Evolutionary conservation across 352 stramenopile species (phyloP).

Genomic region (Pythium scleroteichum): DNA sequence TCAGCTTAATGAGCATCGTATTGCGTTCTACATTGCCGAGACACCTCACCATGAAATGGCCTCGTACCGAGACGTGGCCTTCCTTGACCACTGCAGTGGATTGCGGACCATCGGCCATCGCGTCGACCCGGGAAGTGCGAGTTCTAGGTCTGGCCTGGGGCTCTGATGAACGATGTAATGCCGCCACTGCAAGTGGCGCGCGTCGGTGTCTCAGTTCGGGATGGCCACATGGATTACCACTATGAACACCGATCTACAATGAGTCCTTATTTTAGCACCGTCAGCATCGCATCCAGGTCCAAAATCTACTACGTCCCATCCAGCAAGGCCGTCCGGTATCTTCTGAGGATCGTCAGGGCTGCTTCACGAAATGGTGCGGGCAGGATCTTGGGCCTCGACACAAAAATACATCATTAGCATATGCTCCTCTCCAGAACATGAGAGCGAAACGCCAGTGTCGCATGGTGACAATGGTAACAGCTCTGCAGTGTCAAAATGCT

Average conservation of each 20-base stretch:
- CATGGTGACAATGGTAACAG: too few relatives aligned
- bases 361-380: constrained; percentile 9
- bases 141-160: too few relatives aligned
- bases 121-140: too few relatives aligned
- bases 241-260: neutral
- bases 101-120: too few relatives aligned
- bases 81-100: constrained; percentile 39
- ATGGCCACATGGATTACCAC: neutral
- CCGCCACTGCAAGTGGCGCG: neutral
- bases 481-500: too few relatives aligned
- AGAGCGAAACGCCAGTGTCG: too few relatives aligned
- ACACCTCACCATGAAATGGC: constrained; percentile 58
- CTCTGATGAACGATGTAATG: neutral
- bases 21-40: neutral
- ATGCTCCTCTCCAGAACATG: too few relatives aligned
- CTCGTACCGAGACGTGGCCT: constrained; percentile 56
- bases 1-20: neutral
- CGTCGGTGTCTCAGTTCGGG: constrained; percentile 1
- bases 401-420: too few relatives aligned
- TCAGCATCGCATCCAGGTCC: too few relatives aligned
- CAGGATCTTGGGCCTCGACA: neutral
- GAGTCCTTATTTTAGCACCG: neutral
- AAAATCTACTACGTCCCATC: too few relatives aligned
- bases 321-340: too few relatives aligned
- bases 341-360: constrained; percentile 2